Evolutionary conservation across 2,329 filamentous ascomycete genomes (phyloP), one percentile per base, ranked within the genome.

Genomic region (Biscogniauxia marginata): DNA sequence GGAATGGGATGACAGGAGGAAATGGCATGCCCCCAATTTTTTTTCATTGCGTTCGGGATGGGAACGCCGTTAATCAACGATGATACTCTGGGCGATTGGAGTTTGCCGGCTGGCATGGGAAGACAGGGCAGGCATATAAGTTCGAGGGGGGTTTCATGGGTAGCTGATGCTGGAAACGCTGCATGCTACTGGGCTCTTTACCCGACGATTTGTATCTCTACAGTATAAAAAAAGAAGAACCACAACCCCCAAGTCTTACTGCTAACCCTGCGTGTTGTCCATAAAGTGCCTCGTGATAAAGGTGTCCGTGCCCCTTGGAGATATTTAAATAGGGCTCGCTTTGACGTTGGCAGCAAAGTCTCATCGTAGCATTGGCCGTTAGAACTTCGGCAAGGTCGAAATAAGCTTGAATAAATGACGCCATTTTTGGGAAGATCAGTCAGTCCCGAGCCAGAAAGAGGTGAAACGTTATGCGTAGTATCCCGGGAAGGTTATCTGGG

Each of bases 181-280:
- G 39, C 50, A 22, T 45, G 25, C 57, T 61, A 54, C 55, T 54
- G 48, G 53, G 51, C 54, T 62, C 59, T 49, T 48, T 57, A 53
- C 53, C 55, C 57, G 53, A 58, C 51, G 59, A 61, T 58, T 63
- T 68, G 65, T 67, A 68, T 68, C 63, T 66, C 61, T 68, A 68
- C 54, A 61, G 11, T 21, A 54, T 58, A 56, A 52, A 53, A 56
- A 49, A 65, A 65, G 61, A 64, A 65, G 54, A 63, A 50, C 55
- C 60, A 61, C 56, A 22, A 50, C 50, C 6, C 3, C 50, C 58
- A 52, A 54, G 57, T 57, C 47, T 52, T 56, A 53, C 39, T 47
- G 46, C n/a, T 49, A 30, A 24, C 20, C 18, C 34, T 22, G 21
- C n/a, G 3, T 11, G 46, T 44, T 34, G 46, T 43, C n/a, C 9